Base-by-base conservation (phyloP, 2,329 filamentous ascomycete species). In the Tolypocladium paradoxum region DNA sequence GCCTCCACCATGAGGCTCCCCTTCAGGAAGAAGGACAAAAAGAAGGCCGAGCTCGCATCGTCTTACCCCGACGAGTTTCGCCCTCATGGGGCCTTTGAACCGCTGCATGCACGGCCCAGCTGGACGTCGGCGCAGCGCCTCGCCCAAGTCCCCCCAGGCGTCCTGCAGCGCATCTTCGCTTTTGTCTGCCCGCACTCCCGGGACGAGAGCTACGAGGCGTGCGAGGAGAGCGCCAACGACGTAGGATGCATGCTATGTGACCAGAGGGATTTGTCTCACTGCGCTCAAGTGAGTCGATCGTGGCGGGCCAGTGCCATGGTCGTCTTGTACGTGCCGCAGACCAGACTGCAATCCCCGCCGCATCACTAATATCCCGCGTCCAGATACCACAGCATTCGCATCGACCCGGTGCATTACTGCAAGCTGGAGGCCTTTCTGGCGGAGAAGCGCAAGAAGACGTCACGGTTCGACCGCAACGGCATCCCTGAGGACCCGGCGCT, bases 361-460 rank as follows among this genome's bases (percentile, higher is more conserved):
- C 11, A 31, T 47, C 16, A n/a, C 34, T 49, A 36, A 49, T 24
- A 7, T 24, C 7, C 31, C 29, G 16, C 27, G 50, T 37, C 37
- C 62, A 95, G 89, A 60, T 95, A 95, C 68, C 84, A 85, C 63
- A 91, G 90, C 73, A 84, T 97, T 59, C 88, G 91, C 55, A 93
- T 97, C 67, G 92, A 97, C 67, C 82, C 88, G 20, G 91, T 96
- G 34, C 92, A 97, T 71, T 96, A 96, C 72, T 97, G 92, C 74
- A 83, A 87, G 58, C 85, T 88, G 62, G 92, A 97, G 70, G 85
- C 88, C 55, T 76, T 87, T 61, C 81, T 96, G 36, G 82, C 88
- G 51, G 88, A 92, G 61, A 84, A 81, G 67, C 86, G 91, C 57
- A 90, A 88, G 67, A 84, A 84, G 57, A 81, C 80, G 55, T 85